Evolutionary conservation across 148 eudicot species (phyloP), one percentile per base, ranked within the genome.

Genomic region (Rhododendron molle): DNA sequence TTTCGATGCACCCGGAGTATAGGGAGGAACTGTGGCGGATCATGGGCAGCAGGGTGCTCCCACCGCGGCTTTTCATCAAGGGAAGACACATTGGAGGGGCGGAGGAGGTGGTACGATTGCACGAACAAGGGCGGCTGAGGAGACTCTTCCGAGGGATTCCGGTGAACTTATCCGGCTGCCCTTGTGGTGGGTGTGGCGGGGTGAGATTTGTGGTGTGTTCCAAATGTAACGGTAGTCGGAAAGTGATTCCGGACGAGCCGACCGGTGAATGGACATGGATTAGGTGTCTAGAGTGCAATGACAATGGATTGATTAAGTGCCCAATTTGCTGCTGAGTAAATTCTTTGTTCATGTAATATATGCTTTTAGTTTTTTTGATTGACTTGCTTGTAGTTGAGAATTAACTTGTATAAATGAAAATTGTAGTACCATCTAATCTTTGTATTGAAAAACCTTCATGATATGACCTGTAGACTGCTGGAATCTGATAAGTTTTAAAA

Each of bases 31-130:
- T 94, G 58, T 93, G 94, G 94, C 73, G 47, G 83, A 76, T 88
- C 62, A 84, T 93, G 69, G 94, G 92, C 3, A 89, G 87, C 7
- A 90, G 91, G 83, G 87, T 89, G 23, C 81, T 90, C 13, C 97
- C 96, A 18, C 98, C 98, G 4, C 89, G 92, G 91, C 91, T 95
- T 34, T 95, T 95, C 78, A 87, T 95, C 78, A 91, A 85, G 86
- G 98, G 98, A 23, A 93, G 91, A 67, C 87, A 86, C 80, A 85
- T 95, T 32, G 98, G 98, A 7, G 98, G 98, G 20, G 97, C 96
- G 7, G 95, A 94, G 77, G 93, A 92, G 49, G 97, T 94, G 46
- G 81, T 91, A 7, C 79, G 76, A 40, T 65, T 95, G 85, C 90
- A 94, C 49, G 98, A 95, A 76, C 76, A 84, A 76, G 98, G 98